phyloP scores from a whole-genome alignment of 192 early-diverging fungal genomes.

The Pilaira anomala region DNA sequence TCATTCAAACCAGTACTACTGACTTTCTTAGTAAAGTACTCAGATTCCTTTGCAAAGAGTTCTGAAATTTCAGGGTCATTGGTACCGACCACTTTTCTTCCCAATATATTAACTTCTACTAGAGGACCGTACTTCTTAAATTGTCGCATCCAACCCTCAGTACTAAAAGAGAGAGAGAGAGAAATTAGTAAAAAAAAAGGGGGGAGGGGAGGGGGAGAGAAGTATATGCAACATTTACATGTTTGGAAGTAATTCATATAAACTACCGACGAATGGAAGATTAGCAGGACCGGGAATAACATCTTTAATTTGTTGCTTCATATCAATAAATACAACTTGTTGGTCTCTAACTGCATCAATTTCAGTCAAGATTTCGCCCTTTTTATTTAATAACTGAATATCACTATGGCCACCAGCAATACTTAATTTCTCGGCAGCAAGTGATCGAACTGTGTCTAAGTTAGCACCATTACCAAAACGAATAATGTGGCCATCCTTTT shows the following conservation, averaged over 20 bases:
- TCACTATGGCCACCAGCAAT: slow-evolving; percentile 4
- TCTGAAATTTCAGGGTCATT: slow-evolving; percentile 45
- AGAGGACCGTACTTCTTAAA: slow-evolving; percentile 44
- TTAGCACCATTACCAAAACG: slow-evolving; percentile 17
- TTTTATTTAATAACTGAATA: slow-evolving; percentile 12
- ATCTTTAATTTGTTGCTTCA: slow-evolving; percentile 16
- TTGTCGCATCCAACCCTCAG: slow-evolving; percentile 15
- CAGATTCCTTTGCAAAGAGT: slow-evolving; percentile 41
- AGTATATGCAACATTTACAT: slow-evolving; percentile 21
- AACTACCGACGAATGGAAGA: slow-evolving; percentile 30
- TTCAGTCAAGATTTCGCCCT: slow-evolving; percentile 2
- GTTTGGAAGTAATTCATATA: slow-evolving; percentile 34
- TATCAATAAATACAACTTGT: slow-evolving; percentile 25
- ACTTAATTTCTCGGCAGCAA: slow-evolving; percentile 22
- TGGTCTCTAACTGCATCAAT: slow-evolving; percentile 19
- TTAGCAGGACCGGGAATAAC: slow-evolving; percentile 29
- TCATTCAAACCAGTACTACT: slow-evolving; percentile 14
- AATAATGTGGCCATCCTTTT: slow-evolving; percentile 23
- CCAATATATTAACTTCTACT: slow-evolving; percentile 25
- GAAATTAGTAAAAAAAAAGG: background rate
- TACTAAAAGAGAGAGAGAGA: background rate
- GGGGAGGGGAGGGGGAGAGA: too few species aligned
- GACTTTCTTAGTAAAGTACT: slow-evolving; percentile 55
- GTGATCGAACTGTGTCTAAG: slow-evolving; percentile 24
- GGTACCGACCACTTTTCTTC: slow-evolving; percentile 24